These are phyloP conservation scores for Aspergillus flavus DNA, from an alignment of 2,329 filamentous ascomycete genomes.

Conservation along the genomic window DNA sequence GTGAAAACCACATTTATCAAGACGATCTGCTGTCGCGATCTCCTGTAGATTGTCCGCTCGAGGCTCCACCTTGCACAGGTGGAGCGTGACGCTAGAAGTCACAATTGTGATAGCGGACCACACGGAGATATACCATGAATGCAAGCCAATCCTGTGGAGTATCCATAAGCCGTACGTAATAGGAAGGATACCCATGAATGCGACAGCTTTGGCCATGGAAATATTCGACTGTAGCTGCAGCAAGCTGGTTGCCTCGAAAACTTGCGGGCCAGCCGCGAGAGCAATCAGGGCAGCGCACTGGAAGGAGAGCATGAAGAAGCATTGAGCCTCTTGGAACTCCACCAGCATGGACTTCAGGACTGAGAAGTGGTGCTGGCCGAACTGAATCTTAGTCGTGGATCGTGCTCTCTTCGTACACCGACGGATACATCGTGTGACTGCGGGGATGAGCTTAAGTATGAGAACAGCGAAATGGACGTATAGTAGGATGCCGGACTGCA, in stretches of 20 bases:
- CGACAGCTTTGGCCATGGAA: not conserved
- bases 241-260: constrained; percentile 1
- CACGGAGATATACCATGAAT: constrained; percentile 1
- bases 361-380: constrained; percentile 1
- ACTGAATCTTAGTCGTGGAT: not conserved
- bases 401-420: not conserved
- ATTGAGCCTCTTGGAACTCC: constrained; percentile 16
- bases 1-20: not conserved
- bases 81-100: not conserved
- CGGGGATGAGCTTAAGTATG: not conserved
- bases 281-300: constrained; percentile 1
- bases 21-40: constrained; percentile 1
- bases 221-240: not conserved
- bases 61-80: not conserved
- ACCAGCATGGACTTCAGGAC: constrained; percentile 12
- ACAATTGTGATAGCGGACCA: not conserved
- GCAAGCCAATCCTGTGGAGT: not conserved
- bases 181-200: not conserved
- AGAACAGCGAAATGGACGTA: not conserved
- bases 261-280: not conserved
- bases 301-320: constrained; percentile 14
- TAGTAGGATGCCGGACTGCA: not conserved
- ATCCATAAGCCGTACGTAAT: not conserved
- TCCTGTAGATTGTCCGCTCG: not conserved
- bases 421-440: not conserved